Evolutionary conservation across 2,329 filamentous ascomycete species (phyloP).

Genomic region (Sclerotinia glacialis): DNA sequence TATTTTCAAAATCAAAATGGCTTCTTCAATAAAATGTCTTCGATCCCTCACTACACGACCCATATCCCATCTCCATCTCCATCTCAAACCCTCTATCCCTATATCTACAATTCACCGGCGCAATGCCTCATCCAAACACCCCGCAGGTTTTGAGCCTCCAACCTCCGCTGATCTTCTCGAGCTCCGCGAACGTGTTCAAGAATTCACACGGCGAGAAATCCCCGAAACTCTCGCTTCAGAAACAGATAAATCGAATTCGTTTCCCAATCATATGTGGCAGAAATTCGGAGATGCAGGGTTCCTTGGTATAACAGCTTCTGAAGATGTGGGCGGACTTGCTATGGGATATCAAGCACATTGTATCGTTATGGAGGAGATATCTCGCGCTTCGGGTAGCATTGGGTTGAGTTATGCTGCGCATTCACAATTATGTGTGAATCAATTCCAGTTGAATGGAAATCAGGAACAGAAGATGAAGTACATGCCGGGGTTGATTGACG

Average conservation of each 20-base stretch:
- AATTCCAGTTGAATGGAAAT: slow-evolving; percentile 85
- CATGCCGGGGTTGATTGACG: slow-evolving; percentile 77
- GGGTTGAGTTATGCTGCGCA: slow-evolving; percentile 93
- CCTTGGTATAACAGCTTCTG: slow-evolving; percentile 88
- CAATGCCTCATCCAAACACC: slow-evolving; percentile 66
- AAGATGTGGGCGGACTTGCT: slow-evolving; percentile 82
- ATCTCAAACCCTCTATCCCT: slow-evolving; percentile 23
- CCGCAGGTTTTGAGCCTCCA: slow-evolving; percentile 58
- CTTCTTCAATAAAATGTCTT: slow-evolving; percentile 31
- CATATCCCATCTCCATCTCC: slow-evolving; percentile 35
- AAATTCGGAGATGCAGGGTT: slow-evolving; percentile 91
- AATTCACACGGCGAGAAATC: slow-evolving; percentile 87
- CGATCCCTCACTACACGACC: slow-evolving; percentile 31
- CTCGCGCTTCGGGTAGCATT: slow-evolving; percentile 77
- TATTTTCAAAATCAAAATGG: slow-evolving; percentile 27
- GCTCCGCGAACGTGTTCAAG: slow-evolving; percentile 54
- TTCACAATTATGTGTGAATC: slow-evolving; percentile 94
- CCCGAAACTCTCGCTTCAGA: slow-evolving; percentile 74
- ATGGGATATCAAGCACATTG: slow-evolving; percentile 98
- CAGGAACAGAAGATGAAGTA: slow-evolving; percentile 75
- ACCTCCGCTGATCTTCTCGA: slow-evolving; percentile 50
- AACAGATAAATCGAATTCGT: slow-evolving; percentile 84
- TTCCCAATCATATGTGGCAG: slow-evolving; percentile 87
- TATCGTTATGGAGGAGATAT: slow-evolving; percentile 92
- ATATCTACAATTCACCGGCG: slow-evolving; percentile 41